These are phyloP conservation scores for Plectosphaerella sp. DNA, from an alignment of 2,329 filamentous ascomycete species.

Conservation along the genomic window DNA sequence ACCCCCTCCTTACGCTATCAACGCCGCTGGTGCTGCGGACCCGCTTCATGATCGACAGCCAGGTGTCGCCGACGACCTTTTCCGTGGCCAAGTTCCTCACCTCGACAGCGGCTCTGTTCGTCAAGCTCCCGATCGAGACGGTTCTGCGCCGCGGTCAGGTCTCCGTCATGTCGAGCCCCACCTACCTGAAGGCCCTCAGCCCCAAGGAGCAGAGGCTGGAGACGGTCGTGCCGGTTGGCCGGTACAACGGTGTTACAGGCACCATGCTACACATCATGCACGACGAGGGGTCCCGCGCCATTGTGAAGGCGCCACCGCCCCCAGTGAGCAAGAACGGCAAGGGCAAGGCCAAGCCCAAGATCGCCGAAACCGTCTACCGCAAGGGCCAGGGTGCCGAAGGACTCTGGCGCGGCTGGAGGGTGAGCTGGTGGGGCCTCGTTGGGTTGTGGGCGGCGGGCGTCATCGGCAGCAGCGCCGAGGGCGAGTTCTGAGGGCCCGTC, in stretches of 20 bases:
- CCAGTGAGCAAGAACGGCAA: slow-evolving; percentile 22
- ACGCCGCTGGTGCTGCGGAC: slow-evolving; percentile 82
- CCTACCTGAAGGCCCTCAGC: slow-evolving; percentile 46
- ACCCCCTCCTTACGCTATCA: slow-evolving; percentile 78
- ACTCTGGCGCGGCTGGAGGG: slow-evolving; percentile 70
- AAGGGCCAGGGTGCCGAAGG: slow-evolving; percentile 66
- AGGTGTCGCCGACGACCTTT: slow-evolving; percentile 77
- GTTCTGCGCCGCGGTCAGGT: slow-evolving; percentile 86
- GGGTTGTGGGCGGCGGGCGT: slow-evolving; percentile 69
- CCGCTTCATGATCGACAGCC: slow-evolving; percentile 77
- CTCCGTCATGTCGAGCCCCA: slow-evolving; percentile 56
- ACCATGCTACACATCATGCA: slow-evolving; percentile 85
- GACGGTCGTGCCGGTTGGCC: slow-evolving; percentile 75
- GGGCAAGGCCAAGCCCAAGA: slow-evolving; percentile 24
- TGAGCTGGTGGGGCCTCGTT: slow-evolving; percentile 72
- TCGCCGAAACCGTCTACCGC: slow-evolving; percentile 39
- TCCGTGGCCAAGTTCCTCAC: slow-evolving; percentile 77
- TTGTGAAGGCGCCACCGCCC: slow-evolving; percentile 24
- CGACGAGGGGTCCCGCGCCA: slow-evolving; percentile 68
- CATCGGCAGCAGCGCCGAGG: slow-evolving; percentile 56
- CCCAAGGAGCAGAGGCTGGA: slow-evolving; percentile 44
- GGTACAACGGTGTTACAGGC: slow-evolving; percentile 80
- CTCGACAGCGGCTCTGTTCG: slow-evolving; percentile 73
- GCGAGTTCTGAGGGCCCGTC: slow-evolving; percentile 43
- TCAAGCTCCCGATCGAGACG: slow-evolving; percentile 89